phyloP scores from a whole-genome alignment of 306 rosid genomes.

The Oxytropis ochrocephala region DNA sequence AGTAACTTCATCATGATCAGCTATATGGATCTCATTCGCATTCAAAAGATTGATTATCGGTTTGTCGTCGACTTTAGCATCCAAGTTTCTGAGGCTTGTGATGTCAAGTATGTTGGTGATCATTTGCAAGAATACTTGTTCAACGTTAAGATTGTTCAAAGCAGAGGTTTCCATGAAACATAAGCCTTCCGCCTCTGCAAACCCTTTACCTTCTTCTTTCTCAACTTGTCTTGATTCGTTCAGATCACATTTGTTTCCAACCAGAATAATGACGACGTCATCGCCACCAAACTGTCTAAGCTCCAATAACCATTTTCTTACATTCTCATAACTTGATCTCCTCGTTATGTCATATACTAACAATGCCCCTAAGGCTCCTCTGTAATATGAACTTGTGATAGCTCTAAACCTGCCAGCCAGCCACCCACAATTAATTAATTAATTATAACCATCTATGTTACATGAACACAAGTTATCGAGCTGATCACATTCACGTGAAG shows the following conservation, averaged over 20 bases:
- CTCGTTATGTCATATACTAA: constrained; percentile 74
- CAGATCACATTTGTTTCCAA: constrained; percentile 77
- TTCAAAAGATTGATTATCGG: constrained; percentile 16
- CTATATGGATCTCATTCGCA: constrained; percentile 47
- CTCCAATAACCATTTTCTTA: constrained; percentile 64
- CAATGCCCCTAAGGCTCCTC: constrained; percentile 86
- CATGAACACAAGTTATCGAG: too few relatives aligned
- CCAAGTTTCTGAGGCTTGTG: constrained; percentile 47
- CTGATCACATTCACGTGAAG: too few relatives aligned
- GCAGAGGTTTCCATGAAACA: constrained; percentile 98
- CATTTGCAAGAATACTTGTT: constrained; percentile 67
- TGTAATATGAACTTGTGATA: constrained; percentile 83
- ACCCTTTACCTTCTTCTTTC: constrained; percentile 53
- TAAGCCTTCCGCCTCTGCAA: constrained; percentile 64
- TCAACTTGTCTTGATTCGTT: constrained; percentile 50
- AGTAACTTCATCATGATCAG: constrained; percentile 56
- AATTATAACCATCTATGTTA: too few relatives aligned
- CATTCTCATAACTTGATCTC: constrained; percentile 48
- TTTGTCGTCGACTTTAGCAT: constrained; percentile 29
- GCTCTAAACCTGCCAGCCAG: constrained; percentile 85
- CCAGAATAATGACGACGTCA: constrained; percentile 73
- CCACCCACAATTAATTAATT: too few relatives aligned
- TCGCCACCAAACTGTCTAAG: constrained; percentile 60
- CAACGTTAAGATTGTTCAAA: constrained; percentile 72
- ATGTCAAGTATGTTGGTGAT: constrained; percentile 53